Base-by-base conservation (phyloP, 2,329 filamentous ascomycete genomes). In the Claviceps sorghi region DNA sequence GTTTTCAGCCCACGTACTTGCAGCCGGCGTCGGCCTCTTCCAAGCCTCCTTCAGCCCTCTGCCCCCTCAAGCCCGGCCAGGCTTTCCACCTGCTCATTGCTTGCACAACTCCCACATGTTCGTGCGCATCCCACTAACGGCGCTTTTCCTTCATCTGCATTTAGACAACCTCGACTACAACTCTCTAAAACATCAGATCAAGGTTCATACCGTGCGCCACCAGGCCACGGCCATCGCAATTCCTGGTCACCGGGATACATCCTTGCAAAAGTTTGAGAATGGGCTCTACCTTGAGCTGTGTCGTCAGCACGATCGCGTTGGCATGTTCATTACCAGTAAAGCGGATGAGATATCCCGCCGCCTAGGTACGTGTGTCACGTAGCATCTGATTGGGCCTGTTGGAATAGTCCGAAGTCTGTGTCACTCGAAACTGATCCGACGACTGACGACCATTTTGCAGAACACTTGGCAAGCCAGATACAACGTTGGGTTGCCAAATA, bases 141-240 rank as follows among this genome's bases (percentile, higher is more conserved):
- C 10, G 11, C 17, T 22, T n/a, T 4, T 40, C 19, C 48, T 53
- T 48, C 50, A 32, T 51, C n/a, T 48, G 21, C 42, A 36, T 32
- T 19, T 44, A 88, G 84, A 90, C 65, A 93, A 94, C 67, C 81
- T 94, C 67, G 88, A 93, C 67, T 94, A 94, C 73, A 88, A 91
- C 65, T 85, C 86, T 48, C 77, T 94, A 57, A 94, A 94, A 68
- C 78, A 86, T 65, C 76, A 87, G 61, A 91, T 94, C 72, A 93
- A 91, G 66, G 78, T 78, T 55, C 79, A 88, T 63, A 94, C 88
- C 1, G 84, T 82, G 13, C 78, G 77, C 45, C 80, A 83, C 65
- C 80, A 85, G 60, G 83, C 82, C 48, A 73, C 73, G 30, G 83
- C 84, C 46, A 80, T 89, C 52, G 76, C 82, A 21, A 90, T 93